Evolutionary conservation across 2,329 filamentous ascomycete species (phyloP).

Genomic region (Nannizzia gypsea): DNA sequence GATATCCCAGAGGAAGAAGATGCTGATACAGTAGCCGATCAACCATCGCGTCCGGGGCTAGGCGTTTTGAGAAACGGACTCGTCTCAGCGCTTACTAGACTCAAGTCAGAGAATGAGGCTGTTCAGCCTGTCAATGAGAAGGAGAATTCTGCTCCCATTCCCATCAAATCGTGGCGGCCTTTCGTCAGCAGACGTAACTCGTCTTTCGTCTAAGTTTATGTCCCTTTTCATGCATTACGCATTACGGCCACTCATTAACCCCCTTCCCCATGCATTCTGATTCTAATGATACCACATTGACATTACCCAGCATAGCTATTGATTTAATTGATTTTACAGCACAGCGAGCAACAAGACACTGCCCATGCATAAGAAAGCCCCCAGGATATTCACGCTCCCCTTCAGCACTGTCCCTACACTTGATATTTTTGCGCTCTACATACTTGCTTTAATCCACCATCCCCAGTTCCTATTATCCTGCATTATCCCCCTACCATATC

Average conservation of each 20-base stretch:
- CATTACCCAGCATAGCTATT: neutral
- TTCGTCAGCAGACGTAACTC: neutral
- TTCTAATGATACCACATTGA: neutral
- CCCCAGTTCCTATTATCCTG: neutral
- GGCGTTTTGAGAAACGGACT: neutral
- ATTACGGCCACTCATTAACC: neutral
- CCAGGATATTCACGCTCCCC: neutral
- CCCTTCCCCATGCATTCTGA: neutral
- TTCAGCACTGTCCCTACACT: neutral
- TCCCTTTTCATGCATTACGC: neutral
- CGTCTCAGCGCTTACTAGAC: neutral
- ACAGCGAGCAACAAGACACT: neutral
- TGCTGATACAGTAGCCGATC: neutral
- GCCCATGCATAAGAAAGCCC: neutral
- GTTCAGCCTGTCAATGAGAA: neutral
- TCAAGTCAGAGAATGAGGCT: neutral
- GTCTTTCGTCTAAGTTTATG: neutral
- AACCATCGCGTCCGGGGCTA: neutral
- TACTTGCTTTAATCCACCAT: neutral
- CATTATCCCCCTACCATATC: neutral
- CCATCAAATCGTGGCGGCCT: neutral
- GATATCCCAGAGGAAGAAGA: conserved; percentile 23
- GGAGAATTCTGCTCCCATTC: neutral
- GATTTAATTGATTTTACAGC: neutral
- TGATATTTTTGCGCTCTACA: neutral